Evolutionary conservation across 75 land plant genomes (phyloP), one percentile per base, ranked within the genome.

Genomic region (Pseudotsuga menziesii): DNA sequence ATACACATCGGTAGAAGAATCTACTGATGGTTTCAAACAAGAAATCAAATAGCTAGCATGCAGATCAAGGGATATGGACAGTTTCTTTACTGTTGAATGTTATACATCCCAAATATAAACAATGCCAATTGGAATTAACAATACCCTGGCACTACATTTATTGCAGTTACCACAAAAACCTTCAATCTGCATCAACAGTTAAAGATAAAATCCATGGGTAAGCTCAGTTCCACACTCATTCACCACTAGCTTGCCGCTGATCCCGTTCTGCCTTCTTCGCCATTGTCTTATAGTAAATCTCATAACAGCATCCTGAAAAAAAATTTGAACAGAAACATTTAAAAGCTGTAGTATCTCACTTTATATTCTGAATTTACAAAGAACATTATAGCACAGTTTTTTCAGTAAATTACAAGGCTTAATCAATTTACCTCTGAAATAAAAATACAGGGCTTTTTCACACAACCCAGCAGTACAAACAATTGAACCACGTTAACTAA

Each of bases 241-340:
- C 25, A 69, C 52, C 2, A 69, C 12, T 69, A 20, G 25, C 48
- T 44, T 69, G 72, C 22, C n/a, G 44, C 22, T 69, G 44, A 1
- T 69, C 72, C 41, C 72, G 44, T 2, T 69, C 72, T n/a, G 54
- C 72, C 23, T 69, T 69, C 25, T 20, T 41, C 72, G 20, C 41
- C 72, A 69, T 69, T 69, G 72, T 69, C 72, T 23, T 69, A 20
- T 69, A 41, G 72, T 69, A 69, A 3, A 69, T 69, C 72, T 69
- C 72, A n/a, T 69, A 69, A 52, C 72, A 69, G 23, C 72, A 69
- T 41, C 72, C 72, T 69, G 72, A 19, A 69, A 44, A 69, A 35
- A 41, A 0, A 0, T 39, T 41, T 9, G 4, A 69, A 8, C 20
- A 67, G 1, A 9, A 7, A 69, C 13, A 69, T 69, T 39, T 0